Evolutionary conservation across 352 stramenopile genomes (phyloP).

Genomic region (Phytophthora cactorum): DNA sequence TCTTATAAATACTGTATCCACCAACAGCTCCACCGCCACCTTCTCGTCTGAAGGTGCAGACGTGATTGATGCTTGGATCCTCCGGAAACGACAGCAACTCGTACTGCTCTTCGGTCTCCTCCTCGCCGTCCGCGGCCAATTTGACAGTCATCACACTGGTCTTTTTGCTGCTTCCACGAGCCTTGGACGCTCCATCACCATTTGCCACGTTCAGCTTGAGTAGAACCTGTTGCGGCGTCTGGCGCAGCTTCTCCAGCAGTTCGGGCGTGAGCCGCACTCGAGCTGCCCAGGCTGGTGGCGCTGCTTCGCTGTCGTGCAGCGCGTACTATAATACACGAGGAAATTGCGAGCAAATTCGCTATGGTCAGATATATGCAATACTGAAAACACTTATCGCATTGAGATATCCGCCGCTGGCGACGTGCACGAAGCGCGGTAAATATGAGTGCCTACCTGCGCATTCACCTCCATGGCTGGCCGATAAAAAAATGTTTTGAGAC

Average conservation of each 20-base stretch:
- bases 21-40: neutral
- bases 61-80: conserved; percentile 68
- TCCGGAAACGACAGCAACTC: conserved; percentile 82
- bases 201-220: conserved; percentile 30
- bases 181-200: conserved; percentile 13
- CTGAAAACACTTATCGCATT: neutral
- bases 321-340: conserved; percentile 55
- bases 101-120: conserved; percentile 52
- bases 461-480: conserved; percentile 26
- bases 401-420: neutral
- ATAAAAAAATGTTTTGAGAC: conserved; percentile 1
- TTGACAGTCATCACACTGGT: conserved; percentile 62
- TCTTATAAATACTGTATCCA: conserved; percentile 67
- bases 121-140: conserved; percentile 15
- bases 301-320: conserved; percentile 58
- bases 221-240: conserved; percentile 33
- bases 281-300: conserved; percentile 59
- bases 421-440: neutral
- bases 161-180: conserved; percentile 38
- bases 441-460: conserved; percentile 17
- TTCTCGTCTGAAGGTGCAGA: conserved; percentile 61
- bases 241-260: conserved; percentile 64
- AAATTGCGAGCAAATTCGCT: neutral
- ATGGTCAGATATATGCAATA: conserved; percentile 5
- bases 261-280: conserved; percentile 80